Base-by-base conservation (phyloP, 768 basidiomycete species). In the Lactarius tabidus region DNA sequence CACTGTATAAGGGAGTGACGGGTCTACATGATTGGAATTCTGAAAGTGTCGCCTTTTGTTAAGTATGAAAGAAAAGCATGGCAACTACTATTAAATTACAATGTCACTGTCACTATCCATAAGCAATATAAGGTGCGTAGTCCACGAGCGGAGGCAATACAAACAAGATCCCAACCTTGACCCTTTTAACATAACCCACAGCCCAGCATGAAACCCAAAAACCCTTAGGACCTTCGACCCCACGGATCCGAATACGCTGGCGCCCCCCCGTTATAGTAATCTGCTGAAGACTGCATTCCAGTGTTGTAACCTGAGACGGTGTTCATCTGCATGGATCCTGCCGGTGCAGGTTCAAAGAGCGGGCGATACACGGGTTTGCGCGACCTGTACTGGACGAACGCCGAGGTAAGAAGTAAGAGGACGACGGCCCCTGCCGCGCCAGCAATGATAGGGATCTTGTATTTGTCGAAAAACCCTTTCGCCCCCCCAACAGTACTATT, bases 181-280 rank as follows among this genome's bases (percentile, higher is more conserved):
- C 45, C 45, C 45, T 26, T 45, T 48, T 12, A 48, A 48, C 5
- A 48, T 23, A 41, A 48, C n/a, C 45, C 5, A 38, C 20, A 29
- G 2, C 29, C n/a, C 23, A 29, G 3, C 41, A 2, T 26, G 17
- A 48, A 8, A 15, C 12, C 10, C 33, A 12, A 15, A 55, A 26
- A 36, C 18, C 33, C 2, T 55, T 20, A 29, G 45, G 33, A 33
- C 38, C 43, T 17, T 20, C 55, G 60, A 35, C 33, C 29, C 56
- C 56, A 66, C 20, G 65, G 65, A 31, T 66, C 65, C 4, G 65
- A 23, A 28, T 62, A 62, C 53, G 29, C 29, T 28, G 15, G n/a
- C n/a, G n/a, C n/a, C n/a, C n/a, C n/a, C 17, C 20, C 29, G 3
- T 29, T 18, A 45, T 45, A 10, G n/a, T 45, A 45, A 4, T n/a